Evolutionary conservation across 2,329 filamentous ascomycete genomes (phyloP), one percentile per base, ranked within the genome.

Genomic region (Trichoderma aggressivum): DNA sequence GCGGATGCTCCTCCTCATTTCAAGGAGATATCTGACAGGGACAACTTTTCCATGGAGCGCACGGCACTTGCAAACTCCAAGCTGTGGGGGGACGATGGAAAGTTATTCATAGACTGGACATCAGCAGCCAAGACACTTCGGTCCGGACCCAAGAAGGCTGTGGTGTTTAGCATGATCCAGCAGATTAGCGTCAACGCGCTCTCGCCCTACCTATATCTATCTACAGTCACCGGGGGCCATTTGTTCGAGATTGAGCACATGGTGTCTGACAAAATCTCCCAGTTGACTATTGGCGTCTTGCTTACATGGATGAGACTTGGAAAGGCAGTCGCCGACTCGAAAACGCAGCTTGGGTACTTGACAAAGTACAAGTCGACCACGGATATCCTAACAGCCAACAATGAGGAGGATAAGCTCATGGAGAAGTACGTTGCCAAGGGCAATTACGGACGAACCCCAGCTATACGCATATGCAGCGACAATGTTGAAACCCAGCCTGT

Each of bases 1-100:
- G 81, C 84, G 0, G 84, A 87, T 77, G 84, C 84, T 14, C 80
- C 84, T 43, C 83, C 86, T n/a, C 84, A 86, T 75, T 79, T 79
- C 73, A 74, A 77, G 63, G 75, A 76, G 68, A 75, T 76, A 30
- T 74, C 71, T 30, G 78, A 78, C 70, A n/a, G 2, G 2, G n/a
- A 21, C 34, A 81, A 82, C 73, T 74, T 74, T 61, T 56, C 55
- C 30, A 75, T 71, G 56, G 83, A 82, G 74, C 72, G 76, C 73
- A 53, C 63, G 21, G 72, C 71, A 3, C 75, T 75, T 16, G 61
- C 7, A 68, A 70, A 70, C 34, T 24, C 62, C 3, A 69, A 59
- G 0, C 65, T 74, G 1, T 84, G 80, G 61, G 81, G 79, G 1
- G 77, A 78, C 0, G 75, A 72, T 12, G 83, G 81, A 0, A 72